Evolutionary conservation across 2,329 filamentous ascomycete genomes (phyloP).

Genomic region (Tympanopsis confertula): DNA sequence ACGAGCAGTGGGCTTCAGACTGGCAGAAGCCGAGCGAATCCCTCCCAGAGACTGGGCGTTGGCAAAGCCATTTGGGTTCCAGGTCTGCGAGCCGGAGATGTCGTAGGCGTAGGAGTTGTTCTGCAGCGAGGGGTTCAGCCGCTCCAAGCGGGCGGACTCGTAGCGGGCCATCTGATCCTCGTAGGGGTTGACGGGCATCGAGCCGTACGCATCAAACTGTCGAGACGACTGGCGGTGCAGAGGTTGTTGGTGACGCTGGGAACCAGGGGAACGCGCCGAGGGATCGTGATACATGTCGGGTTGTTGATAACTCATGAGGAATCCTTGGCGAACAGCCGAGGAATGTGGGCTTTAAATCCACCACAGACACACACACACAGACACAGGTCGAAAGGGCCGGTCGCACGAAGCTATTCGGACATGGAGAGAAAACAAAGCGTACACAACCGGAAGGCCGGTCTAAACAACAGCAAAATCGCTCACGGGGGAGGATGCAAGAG

Average conservation of each 20-base stretch:
- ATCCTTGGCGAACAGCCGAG: background rate
- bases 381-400: no score
- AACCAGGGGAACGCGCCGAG: conserved; percentile 1
- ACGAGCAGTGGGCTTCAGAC: background rate
- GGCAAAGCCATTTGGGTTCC: conserved; percentile 1
- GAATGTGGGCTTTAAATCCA: background rate
- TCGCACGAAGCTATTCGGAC: no score
- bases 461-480: no score
- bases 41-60: conserved; percentile 1
- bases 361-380: no score
- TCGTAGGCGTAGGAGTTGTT: background rate
- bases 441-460: no score
- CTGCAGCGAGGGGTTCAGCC: background rate
- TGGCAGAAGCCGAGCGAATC: background rate
- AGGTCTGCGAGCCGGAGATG: background rate
- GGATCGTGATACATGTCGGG: conserved; percentile 1
- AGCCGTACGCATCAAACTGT: conserved; percentile 1
- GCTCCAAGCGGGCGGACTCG: background rate
- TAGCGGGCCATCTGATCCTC: background rate
- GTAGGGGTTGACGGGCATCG: conserved; percentile 1
- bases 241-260: conserved; percentile 1
- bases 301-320: conserved; percentile 1
- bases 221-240: background rate
- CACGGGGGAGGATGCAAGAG: no score
- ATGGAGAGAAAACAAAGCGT: no score